A percentile compares a stretch with the other conserved stretches of the same genome.
Conservation (phyloP, 176 grass and related monocot genomes). For the Saccharum spontaneum region DNA sequence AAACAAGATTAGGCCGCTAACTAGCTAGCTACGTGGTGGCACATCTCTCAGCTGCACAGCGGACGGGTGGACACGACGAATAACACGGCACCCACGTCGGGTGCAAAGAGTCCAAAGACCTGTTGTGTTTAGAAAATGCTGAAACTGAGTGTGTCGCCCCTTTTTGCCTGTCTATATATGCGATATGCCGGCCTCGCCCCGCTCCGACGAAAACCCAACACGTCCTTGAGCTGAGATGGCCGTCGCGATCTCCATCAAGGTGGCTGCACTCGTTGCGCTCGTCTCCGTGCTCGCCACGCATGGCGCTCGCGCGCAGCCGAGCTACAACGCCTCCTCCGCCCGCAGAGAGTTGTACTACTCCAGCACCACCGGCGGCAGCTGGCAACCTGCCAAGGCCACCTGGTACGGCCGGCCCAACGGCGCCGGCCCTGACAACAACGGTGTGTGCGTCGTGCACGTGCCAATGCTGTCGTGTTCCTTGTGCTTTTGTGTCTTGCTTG, state of each 20-base stretch:
- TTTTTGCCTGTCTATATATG: slow-evolving; percentile 31
- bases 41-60: not conserved
- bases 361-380: slow-evolving; percentile 17
- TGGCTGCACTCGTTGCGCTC: slow-evolving; percentile 7
- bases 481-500: not conserved
- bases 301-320: not conserved
- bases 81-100: slow-evolving; percentile 31
- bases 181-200: not conserved
- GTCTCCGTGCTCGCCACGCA: not conserved
- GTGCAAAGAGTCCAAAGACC: not conserved
- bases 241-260: not conserved
- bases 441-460: not conserved
- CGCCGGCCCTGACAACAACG: slow-evolving; percentile 73
- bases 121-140: not conserved
- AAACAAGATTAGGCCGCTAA: not conserved
- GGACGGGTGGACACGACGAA: not conserved
- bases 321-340: not conserved
- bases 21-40: slow-evolving; percentile 22
- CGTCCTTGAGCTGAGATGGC: not conserved
- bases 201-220: not conserved
- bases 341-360: slow-evolving; percentile 15
- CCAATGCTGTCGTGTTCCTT: not conserved
- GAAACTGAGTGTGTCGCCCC: not conserved
- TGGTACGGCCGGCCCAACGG: slow-evolving; percentile 87
- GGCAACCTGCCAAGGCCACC: slow-evolving; percentile 62